Conservation (phyloP, 192 early-diverging fungal species). For the Phlyctochytrium planicorne region DNA sequence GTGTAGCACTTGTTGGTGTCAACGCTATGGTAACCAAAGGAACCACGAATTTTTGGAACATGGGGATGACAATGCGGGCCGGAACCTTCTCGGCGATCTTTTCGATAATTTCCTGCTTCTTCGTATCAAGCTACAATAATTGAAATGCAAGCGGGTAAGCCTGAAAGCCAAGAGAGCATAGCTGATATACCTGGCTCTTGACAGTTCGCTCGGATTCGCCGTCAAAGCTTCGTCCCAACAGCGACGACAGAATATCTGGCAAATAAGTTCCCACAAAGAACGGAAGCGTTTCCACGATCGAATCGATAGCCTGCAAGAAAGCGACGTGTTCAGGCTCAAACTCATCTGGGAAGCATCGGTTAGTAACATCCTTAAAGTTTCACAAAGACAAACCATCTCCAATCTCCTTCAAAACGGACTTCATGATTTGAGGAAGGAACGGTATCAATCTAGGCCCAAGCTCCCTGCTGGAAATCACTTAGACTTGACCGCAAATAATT, state of each 20-base stretch:
- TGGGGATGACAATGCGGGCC: conserved; percentile 63
- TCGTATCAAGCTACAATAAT: conserved; percentile 6
- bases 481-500: background rate
- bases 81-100: conserved; percentile 59
- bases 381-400: conserved; percentile 34
- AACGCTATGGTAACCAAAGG: too few relatives aligned
- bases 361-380: too few relatives aligned
- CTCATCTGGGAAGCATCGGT: too few relatives aligned
- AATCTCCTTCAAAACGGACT: conserved; percentile 56
- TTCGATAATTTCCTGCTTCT: conserved; percentile 37
- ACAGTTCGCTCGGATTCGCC: background rate
- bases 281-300: conserved; percentile 61
- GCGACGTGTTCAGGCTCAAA: too few relatives aligned
- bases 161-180: too few relatives aligned
- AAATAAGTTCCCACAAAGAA: conserved; percentile 77
- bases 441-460: conserved; percentile 79
- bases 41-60: conserved; percentile 55
- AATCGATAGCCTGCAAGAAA: conserved; percentile 49
- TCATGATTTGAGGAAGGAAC: conserved; percentile 81
- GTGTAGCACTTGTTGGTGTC: conserved; percentile 1
- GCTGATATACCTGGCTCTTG: background rate
- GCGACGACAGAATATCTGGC: conserved; percentile 51
- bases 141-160: background rate
- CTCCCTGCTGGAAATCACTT: conserved; percentile 44
- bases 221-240: conserved; percentile 26